Percentiles rank a stretch among this genome's conserved stretches.
These are phyloP conservation scores for Saccharomyces hybrid DNA, from an alignment of 1,139 yeast species.

Conservation along the genomic window DNA sequence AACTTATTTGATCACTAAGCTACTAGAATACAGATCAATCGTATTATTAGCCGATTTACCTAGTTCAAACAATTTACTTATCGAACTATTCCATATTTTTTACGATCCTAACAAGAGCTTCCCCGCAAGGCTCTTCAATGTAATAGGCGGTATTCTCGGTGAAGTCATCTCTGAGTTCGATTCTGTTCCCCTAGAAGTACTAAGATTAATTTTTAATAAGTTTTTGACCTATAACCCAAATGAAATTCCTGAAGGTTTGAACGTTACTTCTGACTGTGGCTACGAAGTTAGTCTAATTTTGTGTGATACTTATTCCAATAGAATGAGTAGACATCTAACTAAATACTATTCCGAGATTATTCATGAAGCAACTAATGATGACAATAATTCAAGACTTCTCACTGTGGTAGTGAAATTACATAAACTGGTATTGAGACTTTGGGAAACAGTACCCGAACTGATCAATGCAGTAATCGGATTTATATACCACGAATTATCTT, in stretches of 20 bases:
- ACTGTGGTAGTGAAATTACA: constrained; percentile 54
- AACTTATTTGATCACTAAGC: constrained; percentile 54
- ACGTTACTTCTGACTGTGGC: constrained; percentile 42
- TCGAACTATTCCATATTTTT: constrained; percentile 51
- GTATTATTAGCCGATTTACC: constrained; percentile 72
- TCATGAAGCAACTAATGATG: constrained; percentile 39
- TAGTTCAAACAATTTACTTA: constrained; percentile 50
- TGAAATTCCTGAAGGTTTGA: constrained; percentile 29
- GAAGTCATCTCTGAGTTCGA: constrained; percentile 72
- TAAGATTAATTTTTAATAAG: constrained; percentile 49
- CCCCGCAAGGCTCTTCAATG: constrained; percentile 43
- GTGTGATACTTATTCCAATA: constrained; percentile 63
- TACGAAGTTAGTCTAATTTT: constrained; percentile 60
- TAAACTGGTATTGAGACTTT: constrained; percentile 54
- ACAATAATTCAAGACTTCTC: constrained; percentile 22
- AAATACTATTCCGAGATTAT: constrained; percentile 74
- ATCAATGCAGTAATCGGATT: constrained; percentile 70
- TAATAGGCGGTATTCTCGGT: constrained; percentile 59
- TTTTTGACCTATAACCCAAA: constrained; percentile 32
- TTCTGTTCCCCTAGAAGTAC: constrained; percentile 52
- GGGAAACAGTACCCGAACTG: constrained; percentile 73
- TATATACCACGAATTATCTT: constrained; percentile 69
- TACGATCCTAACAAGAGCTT: constrained; percentile 43
- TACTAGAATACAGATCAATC: constrained; percentile 74
- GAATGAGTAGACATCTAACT: constrained; percentile 71